Base-by-base conservation (phyloP, 2,329 filamentous ascomycete genomes). In the Xylariaceae sp. region DNA sequence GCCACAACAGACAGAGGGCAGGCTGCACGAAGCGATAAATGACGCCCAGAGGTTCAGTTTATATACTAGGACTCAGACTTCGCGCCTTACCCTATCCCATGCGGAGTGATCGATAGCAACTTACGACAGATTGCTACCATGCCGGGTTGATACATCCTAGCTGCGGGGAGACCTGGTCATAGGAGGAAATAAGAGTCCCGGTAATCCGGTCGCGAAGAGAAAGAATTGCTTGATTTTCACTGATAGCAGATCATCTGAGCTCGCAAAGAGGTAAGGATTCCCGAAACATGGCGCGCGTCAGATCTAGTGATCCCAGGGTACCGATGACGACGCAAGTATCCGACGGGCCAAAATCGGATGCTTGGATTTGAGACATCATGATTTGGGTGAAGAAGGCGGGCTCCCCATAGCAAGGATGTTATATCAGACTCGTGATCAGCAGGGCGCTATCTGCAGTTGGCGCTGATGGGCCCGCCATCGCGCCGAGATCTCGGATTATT, bases 111-210 rank as follows among this genome's bases (percentile, higher is more conserved):
- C 37, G n/a, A 12, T 40, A 37, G 12, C 30, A 40, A 30, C 53
- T 44, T 42, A 53, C 50, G 52, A 42, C 45, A 50, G 35, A 43
- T 30, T 39, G 42, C 32, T 37, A 11, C 35, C 3, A 11, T 11
- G 8, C 3, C 43, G 42, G 41, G 50, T 45, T 35, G 19, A 42
- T 31, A 29, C 35, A 42, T 48, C 52, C 51, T 49, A 43, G 41
- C 12, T 27, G 26, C 9, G 43, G 55, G 37, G 57, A 50, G 30
- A 46, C 37, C 29, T 51, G 47, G 43, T 60, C 50, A 61, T 58
- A 61, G 57, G 55, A 61, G 57, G 57, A 60, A 60, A 51, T 56
- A 52, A 32, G 47, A n/a, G 42, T 12, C 41, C 51, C 50, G 50
- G 37, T 47, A 35, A 8, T 29, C 53, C 40, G 46, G 39, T 57